Percentiles rank a stretch among this genome's conserved stretches.
These are phyloP conservation scores for Collybia sordida DNA, from an alignment of 768 basidiomycete genomes.

Conservation along the genomic window DNA sequence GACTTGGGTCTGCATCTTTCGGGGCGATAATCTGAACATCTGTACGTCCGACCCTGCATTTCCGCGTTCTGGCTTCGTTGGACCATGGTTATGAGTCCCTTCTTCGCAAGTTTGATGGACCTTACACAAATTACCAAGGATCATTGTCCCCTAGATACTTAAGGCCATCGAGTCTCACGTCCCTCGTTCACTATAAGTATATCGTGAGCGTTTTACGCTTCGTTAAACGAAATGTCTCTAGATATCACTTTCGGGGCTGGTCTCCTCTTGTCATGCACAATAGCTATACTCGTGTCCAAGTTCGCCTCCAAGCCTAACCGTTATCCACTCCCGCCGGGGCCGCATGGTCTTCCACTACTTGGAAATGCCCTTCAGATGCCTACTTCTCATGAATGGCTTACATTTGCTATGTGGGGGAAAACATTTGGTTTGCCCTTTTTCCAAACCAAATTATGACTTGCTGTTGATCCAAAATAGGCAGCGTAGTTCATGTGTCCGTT, in stretches of 20 bases:
- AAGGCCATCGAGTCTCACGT: too few species aligned
- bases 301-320: conserved; percentile 2
- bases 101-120: too few species aligned
- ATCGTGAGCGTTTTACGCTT: neutral
- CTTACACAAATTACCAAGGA: too few species aligned
- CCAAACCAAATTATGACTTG: neutral
- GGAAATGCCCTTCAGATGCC: conserved; percentile 8
- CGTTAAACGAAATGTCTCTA: neutral
- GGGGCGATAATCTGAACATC: too few species aligned
- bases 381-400: conserved; percentile 5
- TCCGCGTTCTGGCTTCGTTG: too few species aligned
- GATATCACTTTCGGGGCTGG: neutral
- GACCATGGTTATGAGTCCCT: too few species aligned
- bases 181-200: neutral
- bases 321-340: conserved; percentile 6
- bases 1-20: too few species aligned
- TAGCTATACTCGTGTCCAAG: conserved; percentile 2
- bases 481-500: conserved; percentile 4
- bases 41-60: too few species aligned
- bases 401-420: conserved; percentile 6
- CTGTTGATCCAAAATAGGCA: neutral
- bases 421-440: conserved; percentile 1
- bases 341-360: conserved; percentile 1
- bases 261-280: neutral
- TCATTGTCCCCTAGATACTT: too few species aligned